phyloP scores from a whole-genome alignment of 768 basidiomycete species.

The Tulasnella sp. region DNA sequence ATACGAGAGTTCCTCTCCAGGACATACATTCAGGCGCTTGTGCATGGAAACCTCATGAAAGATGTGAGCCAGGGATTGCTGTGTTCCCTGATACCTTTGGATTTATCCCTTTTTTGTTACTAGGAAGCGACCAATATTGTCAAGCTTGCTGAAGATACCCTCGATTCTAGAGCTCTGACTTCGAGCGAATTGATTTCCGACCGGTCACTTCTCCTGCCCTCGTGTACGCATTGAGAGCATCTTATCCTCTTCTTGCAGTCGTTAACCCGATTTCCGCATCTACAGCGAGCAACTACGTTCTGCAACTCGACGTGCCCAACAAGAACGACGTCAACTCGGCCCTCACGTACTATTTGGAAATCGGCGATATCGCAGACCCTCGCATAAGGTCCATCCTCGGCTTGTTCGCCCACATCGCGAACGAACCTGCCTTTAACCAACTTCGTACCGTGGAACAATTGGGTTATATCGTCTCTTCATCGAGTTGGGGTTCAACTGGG shows the following conservation, averaged over 20 bases:
- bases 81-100: background rate
- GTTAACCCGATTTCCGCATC: background rate
- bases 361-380: slow-evolving; percentile 55
- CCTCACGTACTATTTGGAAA: slow-evolving; percentile 81
- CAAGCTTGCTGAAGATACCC: slow-evolving; percentile 67
- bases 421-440: slow-evolving; percentile 90
- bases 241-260: background rate
- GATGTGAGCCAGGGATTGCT: slow-evolving; percentile 58
- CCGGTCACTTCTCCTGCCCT: slow-evolving; percentile 65
- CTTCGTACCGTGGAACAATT: slow-evolving; percentile 94
- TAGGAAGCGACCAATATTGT: slow-evolving; percentile 79
- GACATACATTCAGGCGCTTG: slow-evolving; percentile 70
- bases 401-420: slow-evolving; percentile 79
- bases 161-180: slow-evolving; percentile 60
- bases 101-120: background rate
- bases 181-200: slow-evolving; percentile 56
- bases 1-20: slow-evolving; percentile 61
- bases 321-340: slow-evolving; percentile 85
- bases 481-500: slow-evolving; percentile 46
- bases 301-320: slow-evolving; percentile 71
- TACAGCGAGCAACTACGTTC: slow-evolving; percentile 71
- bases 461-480: slow-evolving; percentile 78
- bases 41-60: slow-evolving; percentile 81
- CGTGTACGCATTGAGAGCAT: slow-evolving; percentile 52
- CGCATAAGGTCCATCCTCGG: slow-evolving; percentile 64